Conservation (phyloP, 306 rosid species). For the Malus orientalis region DNA sequence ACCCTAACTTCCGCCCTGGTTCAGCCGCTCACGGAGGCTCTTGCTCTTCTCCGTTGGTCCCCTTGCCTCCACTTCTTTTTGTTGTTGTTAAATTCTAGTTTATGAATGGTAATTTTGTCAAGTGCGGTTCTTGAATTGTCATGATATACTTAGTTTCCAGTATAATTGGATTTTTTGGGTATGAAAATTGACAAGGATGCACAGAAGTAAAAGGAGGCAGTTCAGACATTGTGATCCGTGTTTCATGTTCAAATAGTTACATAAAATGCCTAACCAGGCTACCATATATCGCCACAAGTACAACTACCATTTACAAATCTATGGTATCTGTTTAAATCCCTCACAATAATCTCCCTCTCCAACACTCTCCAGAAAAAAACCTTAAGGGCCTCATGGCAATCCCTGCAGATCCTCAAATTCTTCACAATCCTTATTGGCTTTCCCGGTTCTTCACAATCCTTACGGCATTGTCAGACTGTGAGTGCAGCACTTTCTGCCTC, state of each 20-base stretch:
- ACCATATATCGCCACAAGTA: slow-evolving; percentile 71
- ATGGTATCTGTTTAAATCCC: slow-evolving; percentile 83
- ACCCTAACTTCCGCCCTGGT: neutral
- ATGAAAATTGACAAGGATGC: too few relatives aligned
- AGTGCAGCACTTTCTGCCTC: slow-evolving; percentile 56
- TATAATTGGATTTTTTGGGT: too few relatives aligned
- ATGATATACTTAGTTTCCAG: neutral
- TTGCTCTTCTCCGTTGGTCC: neutral
- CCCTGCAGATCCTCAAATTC: slow-evolving; percentile 84
- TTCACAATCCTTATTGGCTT: slow-evolving; percentile 72
- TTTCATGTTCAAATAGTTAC: too few relatives aligned
- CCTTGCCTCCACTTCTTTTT: neutral
- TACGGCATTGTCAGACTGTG: slow-evolving; percentile 58
- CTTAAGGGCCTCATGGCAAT: slow-evolving; percentile 74
- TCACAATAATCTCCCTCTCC: slow-evolving; percentile 70
- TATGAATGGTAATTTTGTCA: neutral
- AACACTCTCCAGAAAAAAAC: slow-evolving; percentile 46
- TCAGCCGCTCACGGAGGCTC: neutral
- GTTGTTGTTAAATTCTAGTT: neutral
- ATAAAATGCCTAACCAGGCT: neutral
- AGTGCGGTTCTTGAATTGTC: neutral
- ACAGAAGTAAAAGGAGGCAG: too few relatives aligned
- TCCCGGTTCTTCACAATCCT: slow-evolving; percentile 27
- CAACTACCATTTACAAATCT: slow-evolving; percentile 60
- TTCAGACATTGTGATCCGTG: too few relatives aligned